Evolutionary conservation across 495 filamentous ascomycete genomes (phyloP), one percentile per base, ranked within the genome.

Genomic region (Parathielavia hyrcaniae): DNA sequence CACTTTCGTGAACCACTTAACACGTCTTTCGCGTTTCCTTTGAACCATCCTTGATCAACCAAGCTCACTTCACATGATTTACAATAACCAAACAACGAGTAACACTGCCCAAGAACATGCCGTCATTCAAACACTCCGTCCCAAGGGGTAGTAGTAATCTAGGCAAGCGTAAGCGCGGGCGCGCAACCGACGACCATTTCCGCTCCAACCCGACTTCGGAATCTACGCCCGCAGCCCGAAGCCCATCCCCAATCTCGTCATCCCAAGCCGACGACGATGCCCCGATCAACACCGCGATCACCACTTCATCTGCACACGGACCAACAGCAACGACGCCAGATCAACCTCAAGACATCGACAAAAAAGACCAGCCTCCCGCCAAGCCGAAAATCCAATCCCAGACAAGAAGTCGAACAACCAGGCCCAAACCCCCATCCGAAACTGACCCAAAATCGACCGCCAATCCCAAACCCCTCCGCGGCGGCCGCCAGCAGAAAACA

Each of bases 1-100:
- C 60, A 65, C 48, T 74, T 71, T 74, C 69, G 73, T 61, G 71
- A 46, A 50, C 55, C 50, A 60, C 26, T 61, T 48, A 45, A 58
- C 49, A 41, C 60, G 47, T 20, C 38, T n/a, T 19, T 13, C 36
- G 34, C 45, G 43, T 32, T 38, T 26, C n/a, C 20, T 35, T 13
- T 30, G 19, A 26, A 26, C 34, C 22, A n/a, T 6, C 60, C 6
- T 30, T 30, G 26, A 19, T 55, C 39, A 44, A 50, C 14, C 19
- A 49, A 43, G 20, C 26, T 6, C 12, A 16, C 13, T 38, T 9
- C 13, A 16, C 12, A 22, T 20, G 26, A 17, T 38, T n/a, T 41
- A 36, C 23, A 2, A 20, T 3, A 40, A 13, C 30, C 19, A 12
- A 34, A 38, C 43, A 36, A 14, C 30, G 17, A 47, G 23, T 17